Percentiles rank a stretch among this genome's conserved stretches.
phyloP scores from a whole-genome alignment of 495 filamentous ascomycete species.

The Trichoderma parareesei region DNA sequence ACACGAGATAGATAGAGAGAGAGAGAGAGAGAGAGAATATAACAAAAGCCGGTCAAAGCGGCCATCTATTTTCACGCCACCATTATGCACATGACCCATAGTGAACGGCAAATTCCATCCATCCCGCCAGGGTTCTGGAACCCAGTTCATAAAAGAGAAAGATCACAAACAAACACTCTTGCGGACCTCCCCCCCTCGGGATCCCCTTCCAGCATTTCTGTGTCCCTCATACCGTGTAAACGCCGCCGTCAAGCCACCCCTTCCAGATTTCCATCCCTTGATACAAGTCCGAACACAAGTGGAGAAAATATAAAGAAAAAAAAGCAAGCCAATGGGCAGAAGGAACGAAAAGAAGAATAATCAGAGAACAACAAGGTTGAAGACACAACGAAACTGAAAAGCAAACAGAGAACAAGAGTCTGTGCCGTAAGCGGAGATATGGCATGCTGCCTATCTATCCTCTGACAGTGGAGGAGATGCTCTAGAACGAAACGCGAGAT shows the following conservation, averaged over 20 bases:
- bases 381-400: neutral
- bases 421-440: no score
- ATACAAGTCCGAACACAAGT: neutral
- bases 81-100: slow-evolving; percentile 3
- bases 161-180: neutral
- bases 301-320: no score
- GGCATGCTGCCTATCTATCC: no score
- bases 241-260: neutral
- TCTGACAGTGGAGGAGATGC: neutral
- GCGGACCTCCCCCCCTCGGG: neutral
- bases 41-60: no score
- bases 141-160: neutral
- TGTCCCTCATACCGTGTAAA: slow-evolving; percentile 4
- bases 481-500: neutral
- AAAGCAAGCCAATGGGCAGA: neutral
- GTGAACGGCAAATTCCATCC: neutral
- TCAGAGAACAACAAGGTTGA: neutral
- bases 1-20: neutral
- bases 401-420: neutral
- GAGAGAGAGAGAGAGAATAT: neutral
- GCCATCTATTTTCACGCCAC: slow-evolving; percentile 3
- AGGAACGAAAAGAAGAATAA: neutral
- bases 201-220: neutral
- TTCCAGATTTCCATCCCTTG: slow-evolving; percentile 1
- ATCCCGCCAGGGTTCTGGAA: neutral